phyloP scores from a whole-genome alignment of 352 stramenopile genomes.

The Phytophthora pisi region DNA sequence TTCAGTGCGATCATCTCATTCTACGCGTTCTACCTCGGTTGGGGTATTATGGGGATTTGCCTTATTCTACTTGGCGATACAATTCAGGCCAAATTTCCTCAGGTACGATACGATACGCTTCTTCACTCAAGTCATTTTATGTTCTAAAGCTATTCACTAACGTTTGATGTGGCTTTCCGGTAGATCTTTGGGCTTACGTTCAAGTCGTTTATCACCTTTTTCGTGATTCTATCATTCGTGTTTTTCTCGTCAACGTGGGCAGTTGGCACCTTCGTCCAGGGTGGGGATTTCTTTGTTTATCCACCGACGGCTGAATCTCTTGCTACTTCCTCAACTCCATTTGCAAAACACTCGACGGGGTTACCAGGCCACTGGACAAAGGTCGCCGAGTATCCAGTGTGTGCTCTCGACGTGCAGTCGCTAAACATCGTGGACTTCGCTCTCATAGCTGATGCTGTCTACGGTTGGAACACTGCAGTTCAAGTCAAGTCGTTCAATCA shows the following conservation, averaged over 20 bases:
- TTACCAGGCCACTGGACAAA: slow-evolving; percentile 36
- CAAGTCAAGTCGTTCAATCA: slow-evolving; percentile 79
- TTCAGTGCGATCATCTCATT: slow-evolving; percentile 86
- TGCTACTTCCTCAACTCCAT: slow-evolving; percentile 19
- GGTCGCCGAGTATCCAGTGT: slow-evolving; percentile 84
- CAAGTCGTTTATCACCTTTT: slow-evolving; percentile 86
- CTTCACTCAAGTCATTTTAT: neutral
- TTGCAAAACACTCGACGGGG: slow-evolving; percentile 17
- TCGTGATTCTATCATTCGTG: slow-evolving; percentile 84
- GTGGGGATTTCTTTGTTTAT: slow-evolving; percentile 82
- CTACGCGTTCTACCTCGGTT: slow-evolving; percentile 78
- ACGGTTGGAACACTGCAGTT: slow-evolving; percentile 78
- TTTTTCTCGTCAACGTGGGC: slow-evolving; percentile 90
- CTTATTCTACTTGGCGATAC: slow-evolving; percentile 80
- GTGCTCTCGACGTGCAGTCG: slow-evolving; percentile 61
- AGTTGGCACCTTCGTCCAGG: slow-evolving; percentile 88
- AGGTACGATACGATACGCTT: slow-evolving; percentile 31
- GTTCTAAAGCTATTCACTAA: slow-evolving; percentile 5
- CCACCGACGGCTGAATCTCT: slow-evolving; percentile 44
- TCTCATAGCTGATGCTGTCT: slow-evolving; percentile 82
- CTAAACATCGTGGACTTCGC: slow-evolving; percentile 87
- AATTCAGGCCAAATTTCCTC: slow-evolving; percentile 84
- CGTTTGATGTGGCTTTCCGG: neutral
- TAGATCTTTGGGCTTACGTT: slow-evolving; percentile 88
- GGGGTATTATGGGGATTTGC: slow-evolving; percentile 82